These are phyloP conservation scores for Cyberlindnera galapagoensis DNA, from an alignment of 805 yeast genomes.

Conservation along the genomic window DNA sequence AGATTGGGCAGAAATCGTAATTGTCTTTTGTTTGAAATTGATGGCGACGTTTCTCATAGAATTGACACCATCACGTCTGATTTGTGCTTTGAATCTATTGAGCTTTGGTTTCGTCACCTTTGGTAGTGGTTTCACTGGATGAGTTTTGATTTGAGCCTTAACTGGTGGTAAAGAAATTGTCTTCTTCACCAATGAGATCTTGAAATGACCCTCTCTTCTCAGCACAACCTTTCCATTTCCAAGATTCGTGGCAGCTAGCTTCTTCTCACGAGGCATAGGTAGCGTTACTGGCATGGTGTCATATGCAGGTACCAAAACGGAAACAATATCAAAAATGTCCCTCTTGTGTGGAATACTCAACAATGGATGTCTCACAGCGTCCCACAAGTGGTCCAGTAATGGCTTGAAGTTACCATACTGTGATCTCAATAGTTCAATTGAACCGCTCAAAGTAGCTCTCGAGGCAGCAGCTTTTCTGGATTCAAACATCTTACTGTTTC, in stretches of 20 bases:
- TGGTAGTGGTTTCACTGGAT: background rate
- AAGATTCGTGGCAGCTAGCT: conserved; percentile 50
- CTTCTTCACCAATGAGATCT: conserved; percentile 16
- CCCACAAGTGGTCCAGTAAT: conserved; percentile 60
- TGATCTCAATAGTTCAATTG: conserved; percentile 56
- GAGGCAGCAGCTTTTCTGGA: conserved; percentile 60
- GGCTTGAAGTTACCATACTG: conserved; percentile 51
- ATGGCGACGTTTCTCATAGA: conserved; percentile 40
- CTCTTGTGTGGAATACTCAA: conserved; percentile 55
- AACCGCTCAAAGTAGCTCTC: conserved; percentile 56
- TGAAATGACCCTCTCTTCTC: conserved; percentile 41
- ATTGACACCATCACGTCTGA: conserved; percentile 16
- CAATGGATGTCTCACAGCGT: conserved; percentile 54
- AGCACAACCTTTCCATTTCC: conserved; percentile 52
- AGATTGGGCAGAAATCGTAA: conserved; percentile 38
- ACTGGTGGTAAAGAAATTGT: too few relatives aligned
- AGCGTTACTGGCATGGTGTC: conserved; percentile 58
- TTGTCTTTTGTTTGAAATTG: conserved; percentile 26
- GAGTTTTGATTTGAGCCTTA: too few relatives aligned
- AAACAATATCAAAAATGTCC: conserved; percentile 54
- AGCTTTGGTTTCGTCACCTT: background rate
- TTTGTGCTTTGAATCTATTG: conserved; percentile 13
- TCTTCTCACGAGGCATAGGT: conserved; percentile 61
- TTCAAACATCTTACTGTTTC: conserved; percentile 34
- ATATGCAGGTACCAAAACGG: conserved; percentile 55